Evolutionary conservation across 305 asterid genomes (phyloP).

Genomic region (Ruellia speciosa): DNA sequence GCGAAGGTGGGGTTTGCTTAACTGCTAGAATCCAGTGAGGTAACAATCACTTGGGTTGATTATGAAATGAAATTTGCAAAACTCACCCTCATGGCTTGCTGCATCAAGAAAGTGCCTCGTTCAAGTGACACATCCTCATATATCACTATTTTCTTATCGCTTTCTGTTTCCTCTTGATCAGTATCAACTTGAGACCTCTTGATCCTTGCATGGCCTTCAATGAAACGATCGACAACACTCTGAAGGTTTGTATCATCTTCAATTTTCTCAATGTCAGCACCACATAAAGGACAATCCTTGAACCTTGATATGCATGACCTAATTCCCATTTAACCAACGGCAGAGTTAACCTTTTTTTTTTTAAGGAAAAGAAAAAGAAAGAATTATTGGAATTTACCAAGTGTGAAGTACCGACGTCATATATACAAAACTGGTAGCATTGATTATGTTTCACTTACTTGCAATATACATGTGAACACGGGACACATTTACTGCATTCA

Average conservation of each 20-base stretch:
- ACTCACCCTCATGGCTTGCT: slow-evolving; percentile 95
- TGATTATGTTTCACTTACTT: slow-evolving; percentile 43
- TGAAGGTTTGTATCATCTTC: slow-evolving; percentile 80
- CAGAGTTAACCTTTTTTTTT: background rate
- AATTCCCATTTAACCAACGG: slow-evolving; percentile 23
- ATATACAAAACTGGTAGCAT: background rate
- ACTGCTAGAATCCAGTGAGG: background rate
- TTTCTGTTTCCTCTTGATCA: slow-evolving; percentile 48
- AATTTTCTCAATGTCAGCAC: slow-evolving; percentile 90
- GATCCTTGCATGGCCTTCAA: slow-evolving; percentile 95
- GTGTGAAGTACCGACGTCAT: background rate
- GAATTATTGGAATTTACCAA: background rate
- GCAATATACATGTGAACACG: slow-evolving; percentile 90
- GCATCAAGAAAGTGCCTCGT: slow-evolving; percentile 88
- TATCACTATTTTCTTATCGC: slow-evolving; percentile 55
- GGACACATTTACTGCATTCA: slow-evolving; percentile 77
- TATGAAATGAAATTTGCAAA: slow-evolving; percentile 15
- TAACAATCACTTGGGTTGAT: slow-evolving; percentile 3
- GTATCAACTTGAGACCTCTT: slow-evolving; percentile 66
- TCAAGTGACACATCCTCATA: slow-evolving; percentile 92
- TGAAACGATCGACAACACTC: slow-evolving; percentile 77
- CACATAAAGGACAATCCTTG: slow-evolving; percentile 90
- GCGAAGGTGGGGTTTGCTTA: slow-evolving; percentile 1
- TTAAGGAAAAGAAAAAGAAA: background rate
- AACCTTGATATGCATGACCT: slow-evolving; percentile 79